Base-by-base conservation (phyloP, 2,329 filamentous ascomycete genomes). In the Tolypocladium ovalisporum region DNA sequence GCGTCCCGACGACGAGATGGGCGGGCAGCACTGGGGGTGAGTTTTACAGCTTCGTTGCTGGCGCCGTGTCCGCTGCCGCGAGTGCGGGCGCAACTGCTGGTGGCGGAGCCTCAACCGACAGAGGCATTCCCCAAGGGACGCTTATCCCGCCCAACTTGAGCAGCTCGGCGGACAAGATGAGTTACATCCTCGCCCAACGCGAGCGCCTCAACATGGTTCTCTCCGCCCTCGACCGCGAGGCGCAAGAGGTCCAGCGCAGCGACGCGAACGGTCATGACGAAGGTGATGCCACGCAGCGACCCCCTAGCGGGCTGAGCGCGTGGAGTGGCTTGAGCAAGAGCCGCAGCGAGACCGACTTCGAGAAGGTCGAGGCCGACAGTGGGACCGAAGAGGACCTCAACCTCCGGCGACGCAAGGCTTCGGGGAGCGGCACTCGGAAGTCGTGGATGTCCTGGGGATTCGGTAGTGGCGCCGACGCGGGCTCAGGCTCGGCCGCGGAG, bases 341-440 rank as follows among this genome's bases (percentile, higher is more conserved):
- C 67, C 85, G 85, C 62, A 95, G 89, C 70, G 91, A 96, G 68
- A 83, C 82, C 24, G 93, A 96, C 64, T 97, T 97, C 67, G 91
- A 96, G 67, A 89, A 90, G 69, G 89, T 95, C 63, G 88, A 94
- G 61, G 84, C 86, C 37, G 88, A 92, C 67, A 87, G 85, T 65
- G 80, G 79, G 12, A 75, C 75, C 32, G 85, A 83, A 66, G 81
- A 82, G 52, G 77, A 75, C 36, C 76, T 64, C 12, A 66, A 64
- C 22, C 65, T 73, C 32, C 67, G 71, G 56, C 67, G 67, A 60
- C 70, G 69, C 54, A 61, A 70, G 32, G 61, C 64, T 27, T 56
- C 61, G 24, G 61, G 62, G 40, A 63, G 62, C 22, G 54, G 64
- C 39, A 59, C 61, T 52, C 57, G 63, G 27, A 61, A 71, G 2